phyloP scores from a whole-genome alignment of 345 rosid genomes.

The Aegle marmelos region DNA sequence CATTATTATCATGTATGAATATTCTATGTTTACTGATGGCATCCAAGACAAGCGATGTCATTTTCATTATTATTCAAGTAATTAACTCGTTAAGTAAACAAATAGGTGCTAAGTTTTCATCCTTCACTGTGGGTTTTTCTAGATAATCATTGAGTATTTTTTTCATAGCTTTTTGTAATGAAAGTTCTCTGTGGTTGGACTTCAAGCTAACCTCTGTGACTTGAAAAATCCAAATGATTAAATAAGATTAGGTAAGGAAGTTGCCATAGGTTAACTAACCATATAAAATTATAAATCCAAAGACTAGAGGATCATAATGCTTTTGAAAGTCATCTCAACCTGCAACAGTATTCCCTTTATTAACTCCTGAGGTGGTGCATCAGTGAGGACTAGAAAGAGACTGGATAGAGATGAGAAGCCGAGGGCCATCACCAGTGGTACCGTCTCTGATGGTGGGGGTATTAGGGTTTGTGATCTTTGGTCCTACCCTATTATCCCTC shows the following conservation, averaged over 20 bases:
- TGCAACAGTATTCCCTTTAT: slow-evolving; percentile 6
- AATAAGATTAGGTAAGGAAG: neutral
- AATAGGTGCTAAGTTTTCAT: slow-evolving; percentile 3
- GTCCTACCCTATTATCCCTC: slow-evolving; percentile 21
- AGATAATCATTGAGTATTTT: neutral
- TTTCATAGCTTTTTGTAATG: neutral
- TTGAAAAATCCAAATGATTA: neutral
- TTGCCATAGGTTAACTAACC: slow-evolving; percentile 21
- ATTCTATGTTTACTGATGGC: neutral
- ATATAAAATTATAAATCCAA: neutral
- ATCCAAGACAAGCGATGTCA: slow-evolving; percentile 2
- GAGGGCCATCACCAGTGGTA: slow-evolving; percentile 49
- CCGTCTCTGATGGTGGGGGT: slow-evolving; percentile 45
- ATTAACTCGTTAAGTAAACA: neutral
- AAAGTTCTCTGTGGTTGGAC: slow-evolving; percentile 1
- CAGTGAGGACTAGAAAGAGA: neutral
- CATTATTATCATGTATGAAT: neutral
- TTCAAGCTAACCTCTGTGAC: neutral
- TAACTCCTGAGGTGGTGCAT: neutral
- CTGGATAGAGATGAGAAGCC: slow-evolving; percentile 15
- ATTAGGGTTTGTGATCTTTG: slow-evolving; percentile 28
- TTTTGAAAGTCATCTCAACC: slow-evolving; percentile 6
- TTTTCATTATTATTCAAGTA: slow-evolving; percentile 10
- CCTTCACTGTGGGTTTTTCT: neutral
- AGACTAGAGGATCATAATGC: neutral